Evolutionary conservation across 2,329 filamentous ascomycete species (phyloP).

Genomic region (Fusarium sambucinum): DNA sequence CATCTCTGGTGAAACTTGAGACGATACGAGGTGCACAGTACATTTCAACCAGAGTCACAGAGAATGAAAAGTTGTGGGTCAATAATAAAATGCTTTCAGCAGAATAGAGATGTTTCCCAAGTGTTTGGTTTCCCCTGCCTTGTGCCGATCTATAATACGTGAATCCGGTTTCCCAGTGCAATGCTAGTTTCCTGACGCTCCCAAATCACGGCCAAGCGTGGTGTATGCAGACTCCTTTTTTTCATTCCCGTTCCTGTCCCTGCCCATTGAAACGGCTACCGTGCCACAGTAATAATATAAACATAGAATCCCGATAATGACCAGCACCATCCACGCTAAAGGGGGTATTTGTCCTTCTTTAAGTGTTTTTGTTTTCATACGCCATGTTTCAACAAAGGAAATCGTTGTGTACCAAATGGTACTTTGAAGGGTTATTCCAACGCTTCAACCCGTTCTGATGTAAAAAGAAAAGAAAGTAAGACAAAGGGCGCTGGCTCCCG

Average conservation of each 20-base stretch:
- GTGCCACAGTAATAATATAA: slow-evolving; percentile 35
- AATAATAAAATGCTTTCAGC: slow-evolving; percentile 36
- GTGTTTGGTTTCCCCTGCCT: slow-evolving; percentile 44
- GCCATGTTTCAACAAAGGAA: slow-evolving; percentile 48
- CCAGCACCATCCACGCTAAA: slow-evolving; percentile 47
- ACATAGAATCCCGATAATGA: slow-evolving; percentile 40
- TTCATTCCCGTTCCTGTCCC: slow-evolving; percentile 40
- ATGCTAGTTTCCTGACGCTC: slow-evolving; percentile 44
- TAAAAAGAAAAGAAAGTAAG: slow-evolving; percentile 17
- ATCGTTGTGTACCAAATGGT: slow-evolving; percentile 35
- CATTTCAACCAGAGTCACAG: slow-evolving; percentile 19
- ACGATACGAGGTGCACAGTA: slow-evolving; percentile 11
- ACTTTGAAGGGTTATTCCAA: slow-evolving; percentile 41
- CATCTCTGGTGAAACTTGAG: slow-evolving; percentile 12
- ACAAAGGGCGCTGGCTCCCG: slow-evolving; percentile 21
- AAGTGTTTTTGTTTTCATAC: slow-evolving; percentile 48
- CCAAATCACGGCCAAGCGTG: slow-evolving; percentile 46
- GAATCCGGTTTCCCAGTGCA: slow-evolving; percentile 43
- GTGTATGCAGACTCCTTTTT: slow-evolving; percentile 47
- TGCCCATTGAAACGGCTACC: slow-evolving; percentile 34
- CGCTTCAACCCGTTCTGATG: slow-evolving; percentile 37
- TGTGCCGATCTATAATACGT: slow-evolving; percentile 49
- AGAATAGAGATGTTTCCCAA: slow-evolving; percentile 43
- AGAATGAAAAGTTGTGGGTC: slow-evolving; percentile 12
- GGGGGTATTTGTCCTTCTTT: slow-evolving; percentile 52